Conservation (phyloP, 2,329 filamentous ascomycete species). For the Xylariaceae sp. region DNA sequence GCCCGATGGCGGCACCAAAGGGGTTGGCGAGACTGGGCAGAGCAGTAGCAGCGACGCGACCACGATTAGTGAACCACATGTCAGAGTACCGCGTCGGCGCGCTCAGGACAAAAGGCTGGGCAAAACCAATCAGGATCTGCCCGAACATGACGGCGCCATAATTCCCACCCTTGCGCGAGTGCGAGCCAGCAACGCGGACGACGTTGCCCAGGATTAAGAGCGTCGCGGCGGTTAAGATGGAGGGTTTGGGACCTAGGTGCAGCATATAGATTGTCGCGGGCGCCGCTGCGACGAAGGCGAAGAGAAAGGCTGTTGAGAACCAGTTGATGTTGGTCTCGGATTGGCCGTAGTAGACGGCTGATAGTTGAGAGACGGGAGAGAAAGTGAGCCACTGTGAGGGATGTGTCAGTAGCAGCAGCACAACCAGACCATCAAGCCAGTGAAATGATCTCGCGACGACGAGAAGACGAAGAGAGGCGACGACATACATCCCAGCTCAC, state of each 20-base stretch:
- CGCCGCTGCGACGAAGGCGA: conserved; percentile 71
- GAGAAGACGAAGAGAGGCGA: conserved; percentile 1
- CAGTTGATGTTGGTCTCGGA: conserved; percentile 80
- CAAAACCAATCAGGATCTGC: conserved; percentile 82
- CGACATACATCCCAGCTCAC: conserved; percentile 89
- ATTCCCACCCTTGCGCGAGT: conserved; percentile 50
- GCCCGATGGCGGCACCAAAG: conserved; percentile 81
- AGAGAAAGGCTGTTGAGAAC: conserved; percentile 83
- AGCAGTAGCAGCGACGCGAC: conserved; percentile 83
- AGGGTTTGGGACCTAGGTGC: conserved; percentile 72
- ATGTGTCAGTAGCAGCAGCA: conserved; percentile 1
- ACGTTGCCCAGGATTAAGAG: conserved; percentile 83
- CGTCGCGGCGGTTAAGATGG: conserved; percentile 68
- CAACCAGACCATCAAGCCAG: background rate
- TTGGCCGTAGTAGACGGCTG: conserved; percentile 72
- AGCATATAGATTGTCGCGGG: conserved; percentile 74
- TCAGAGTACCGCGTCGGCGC: conserved; percentile 90
- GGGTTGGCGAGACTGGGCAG: conserved; percentile 83
- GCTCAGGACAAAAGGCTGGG: conserved; percentile 87
- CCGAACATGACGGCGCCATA: conserved; percentile 83
- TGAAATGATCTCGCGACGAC: background rate
- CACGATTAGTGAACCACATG: conserved; percentile 84
- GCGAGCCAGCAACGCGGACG: conserved; percentile 75
- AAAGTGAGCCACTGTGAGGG: conserved; percentile 78
- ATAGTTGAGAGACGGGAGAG: conserved; percentile 72